Conservation (phyloP, 495 filamentous ascomycete species). For the Hypoxylon perforatum region DNA sequence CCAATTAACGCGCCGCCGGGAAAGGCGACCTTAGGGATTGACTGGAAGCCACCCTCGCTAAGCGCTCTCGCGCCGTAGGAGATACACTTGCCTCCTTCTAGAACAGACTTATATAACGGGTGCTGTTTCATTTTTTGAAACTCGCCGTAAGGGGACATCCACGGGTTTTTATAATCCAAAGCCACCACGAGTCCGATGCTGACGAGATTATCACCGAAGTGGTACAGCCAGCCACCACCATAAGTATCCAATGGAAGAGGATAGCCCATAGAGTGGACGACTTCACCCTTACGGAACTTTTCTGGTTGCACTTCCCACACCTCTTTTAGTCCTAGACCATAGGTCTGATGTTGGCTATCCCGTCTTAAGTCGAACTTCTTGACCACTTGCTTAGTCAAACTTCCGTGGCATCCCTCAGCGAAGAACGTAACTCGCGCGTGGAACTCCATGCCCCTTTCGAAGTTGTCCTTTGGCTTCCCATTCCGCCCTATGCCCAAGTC, state of each 20-base stretch:
- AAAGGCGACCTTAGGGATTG: conserved; percentile 95
- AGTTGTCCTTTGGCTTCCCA: conserved; percentile 88
- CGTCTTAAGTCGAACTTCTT: conserved; percentile 93
- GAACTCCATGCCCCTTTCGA: conserved; percentile 98
- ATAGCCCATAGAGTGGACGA: conserved; percentile 93
- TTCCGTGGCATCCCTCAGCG: conserved; percentile 95
- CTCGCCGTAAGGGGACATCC: conserved; percentile 93
- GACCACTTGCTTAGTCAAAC: conserved; percentile 92
- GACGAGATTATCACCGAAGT: conserved; percentile 97
- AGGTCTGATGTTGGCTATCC: conserved; percentile 93
- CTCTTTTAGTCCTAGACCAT: conserved; percentile 94
- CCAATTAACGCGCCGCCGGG: conserved; percentile 96
- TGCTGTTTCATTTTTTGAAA: conserved; percentile 99
- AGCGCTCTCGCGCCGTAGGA: conserved; percentile 95
- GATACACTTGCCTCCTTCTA: conserved; percentile 96
- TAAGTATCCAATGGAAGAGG: conserved; percentile 91
- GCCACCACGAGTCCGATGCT: conserved; percentile 93
- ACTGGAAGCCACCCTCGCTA: conserved; percentile 97
- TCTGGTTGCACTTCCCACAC: conserved; percentile 96
- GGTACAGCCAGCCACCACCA: conserved; percentile 97
- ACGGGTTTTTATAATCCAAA: conserved; percentile 96
- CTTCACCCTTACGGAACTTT: conserved; percentile 87
- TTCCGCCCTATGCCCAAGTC: conserved; percentile 85
- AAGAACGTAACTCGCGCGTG: conserved; percentile 94
- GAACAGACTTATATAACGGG: conserved; percentile 80